Percentiles rank a stretch among this genome's conserved stretches.
phyloP scores from a whole-genome alignment of 352 stramenopile genomes.

The Phytophthora sansomeana region DNA sequence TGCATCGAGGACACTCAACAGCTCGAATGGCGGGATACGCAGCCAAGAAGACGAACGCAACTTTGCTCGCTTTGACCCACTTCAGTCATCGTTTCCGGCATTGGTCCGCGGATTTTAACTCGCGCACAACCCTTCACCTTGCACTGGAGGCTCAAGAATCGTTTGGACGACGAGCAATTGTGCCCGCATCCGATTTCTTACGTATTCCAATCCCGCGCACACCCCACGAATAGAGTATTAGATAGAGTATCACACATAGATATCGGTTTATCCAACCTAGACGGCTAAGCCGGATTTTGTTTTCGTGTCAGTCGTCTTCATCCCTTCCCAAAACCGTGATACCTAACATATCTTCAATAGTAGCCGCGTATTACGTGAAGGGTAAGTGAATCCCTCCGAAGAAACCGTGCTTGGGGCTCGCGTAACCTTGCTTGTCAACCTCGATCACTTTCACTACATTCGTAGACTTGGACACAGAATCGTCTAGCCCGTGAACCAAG shows the following conservation, averaged over 20 bases:
- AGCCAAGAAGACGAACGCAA: conserved; percentile 79
- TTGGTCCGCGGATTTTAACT: conserved; percentile 50
- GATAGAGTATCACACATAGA: conserved; percentile 23
- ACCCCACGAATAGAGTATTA: conserved; percentile 49
- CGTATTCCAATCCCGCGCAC: conserved; percentile 73
- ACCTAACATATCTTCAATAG: not conserved
- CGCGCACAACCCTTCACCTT: conserved; percentile 73
- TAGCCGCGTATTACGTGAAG: conserved; percentile 30
- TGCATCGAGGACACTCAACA: conserved; percentile 82
- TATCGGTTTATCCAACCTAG: not conserved
- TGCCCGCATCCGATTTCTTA: conserved; percentile 84
- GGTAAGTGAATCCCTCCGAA: conserved; percentile 58
- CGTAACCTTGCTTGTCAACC: conserved; percentile 69
- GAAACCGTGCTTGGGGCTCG: conserved; percentile 70
- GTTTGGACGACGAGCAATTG: conserved; percentile 70
- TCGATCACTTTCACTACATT: conserved; percentile 93
- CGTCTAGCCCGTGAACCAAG: conserved; percentile 90
- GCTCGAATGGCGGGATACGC: conserved; percentile 80
- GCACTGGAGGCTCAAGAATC: conserved; percentile 68
- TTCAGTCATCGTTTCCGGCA: conserved; percentile 88
- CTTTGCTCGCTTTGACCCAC: conserved; percentile 82
- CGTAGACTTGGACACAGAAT: conserved; percentile 79
- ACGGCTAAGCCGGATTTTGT: not conserved
- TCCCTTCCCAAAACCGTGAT: not conserved
- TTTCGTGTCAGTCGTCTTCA: not conserved